Evolutionary conservation across 2,329 filamentous ascomycete genomes (phyloP).

Genomic region (Pseudocercospora eumusae): DNA sequence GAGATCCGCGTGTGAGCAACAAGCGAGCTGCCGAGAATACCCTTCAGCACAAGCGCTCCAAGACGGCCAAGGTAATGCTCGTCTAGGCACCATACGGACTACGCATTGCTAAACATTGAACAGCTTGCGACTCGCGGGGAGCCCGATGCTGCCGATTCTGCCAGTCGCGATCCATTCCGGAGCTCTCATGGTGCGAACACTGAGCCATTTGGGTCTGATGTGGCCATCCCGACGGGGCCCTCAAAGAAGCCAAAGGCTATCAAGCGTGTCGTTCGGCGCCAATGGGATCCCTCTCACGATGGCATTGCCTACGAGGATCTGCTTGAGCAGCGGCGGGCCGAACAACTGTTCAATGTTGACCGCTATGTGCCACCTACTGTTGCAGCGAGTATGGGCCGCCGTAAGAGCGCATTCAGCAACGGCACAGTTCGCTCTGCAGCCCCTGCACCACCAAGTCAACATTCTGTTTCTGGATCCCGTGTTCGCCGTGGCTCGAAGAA

Average conservation of each 20-base stretch:
- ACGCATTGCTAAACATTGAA: neutral
- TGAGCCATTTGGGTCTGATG: neutral
- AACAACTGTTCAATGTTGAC: slow-evolving; percentile 22
- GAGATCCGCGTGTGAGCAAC: slow-evolving; percentile 16
- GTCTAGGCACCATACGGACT: neutral
- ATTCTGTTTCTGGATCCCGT: neutral
- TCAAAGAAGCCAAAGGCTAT: neutral
- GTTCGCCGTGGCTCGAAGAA: neutral
- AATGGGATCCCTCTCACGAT: slow-evolving; percentile 21
- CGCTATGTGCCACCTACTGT: slow-evolving; percentile 22
- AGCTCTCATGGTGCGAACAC: neutral
- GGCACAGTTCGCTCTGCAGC: neutral
- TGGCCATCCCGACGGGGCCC: neutral
- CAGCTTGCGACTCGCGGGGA: neutral
- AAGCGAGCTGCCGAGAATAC: slow-evolving; percentile 5
- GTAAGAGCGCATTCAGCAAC: neutral
- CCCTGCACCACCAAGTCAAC: neutral
- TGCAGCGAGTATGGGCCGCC: neutral
- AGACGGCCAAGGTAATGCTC: slow-evolving; percentile 14
- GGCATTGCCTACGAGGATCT: slow-evolving; percentile 23
- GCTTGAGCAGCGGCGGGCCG: slow-evolving; percentile 20
- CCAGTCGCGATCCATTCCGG: neutral
- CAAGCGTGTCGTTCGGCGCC: slow-evolving; percentile 20
- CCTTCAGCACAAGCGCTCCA: neutral
- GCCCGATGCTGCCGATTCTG: neutral